phyloP scores from a whole-genome alignment of 306 rosid genomes.

The Datisca glomerata region DNA sequence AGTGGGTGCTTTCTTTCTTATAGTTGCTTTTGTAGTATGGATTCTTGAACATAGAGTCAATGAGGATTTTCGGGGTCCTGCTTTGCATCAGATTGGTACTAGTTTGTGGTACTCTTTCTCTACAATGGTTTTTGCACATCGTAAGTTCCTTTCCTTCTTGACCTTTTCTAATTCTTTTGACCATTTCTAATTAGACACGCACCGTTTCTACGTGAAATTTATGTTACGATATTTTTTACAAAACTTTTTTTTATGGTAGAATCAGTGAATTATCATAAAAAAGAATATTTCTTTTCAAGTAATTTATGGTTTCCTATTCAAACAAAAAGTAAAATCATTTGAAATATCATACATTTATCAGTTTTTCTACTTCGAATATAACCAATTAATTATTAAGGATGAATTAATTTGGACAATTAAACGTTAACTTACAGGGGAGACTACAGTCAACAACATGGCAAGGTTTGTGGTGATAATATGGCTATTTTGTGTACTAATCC shows the following conservation, averaged over 20 bases:
- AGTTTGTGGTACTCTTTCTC: constrained; percentile 12
- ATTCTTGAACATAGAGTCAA: not conserved
- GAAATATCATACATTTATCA: too few species aligned
- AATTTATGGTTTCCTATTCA: too few species aligned
- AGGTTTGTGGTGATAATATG: constrained; percentile 23
- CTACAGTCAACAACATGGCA: constrained; percentile 16
- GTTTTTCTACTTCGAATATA: too few species aligned
- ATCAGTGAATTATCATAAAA: too few species aligned
- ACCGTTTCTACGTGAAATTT: too few species aligned
- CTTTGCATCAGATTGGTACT: not conserved
- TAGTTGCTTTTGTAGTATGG: not conserved
- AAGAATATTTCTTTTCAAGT: too few species aligned
- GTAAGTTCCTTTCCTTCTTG: constrained; percentile 6
- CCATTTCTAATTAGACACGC: too few species aligned
- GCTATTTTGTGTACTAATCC: constrained; percentile 26
- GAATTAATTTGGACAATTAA: too few species aligned
- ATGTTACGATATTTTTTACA: too few species aligned
- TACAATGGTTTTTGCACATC: constrained; percentile 1
- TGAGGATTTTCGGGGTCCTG: not conserved
- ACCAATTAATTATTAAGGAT: too few species aligned
- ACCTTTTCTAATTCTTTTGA: not conserved
- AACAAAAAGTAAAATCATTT: too few species aligned
- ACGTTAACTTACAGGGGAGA: constrained; percentile 9
- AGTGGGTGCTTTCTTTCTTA: not conserved
- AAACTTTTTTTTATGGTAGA: too few species aligned